These are phyloP conservation scores for Nemania abortiva DNA, from an alignment of 2,329 filamentous ascomycete species.

Conservation along the genomic window DNA sequence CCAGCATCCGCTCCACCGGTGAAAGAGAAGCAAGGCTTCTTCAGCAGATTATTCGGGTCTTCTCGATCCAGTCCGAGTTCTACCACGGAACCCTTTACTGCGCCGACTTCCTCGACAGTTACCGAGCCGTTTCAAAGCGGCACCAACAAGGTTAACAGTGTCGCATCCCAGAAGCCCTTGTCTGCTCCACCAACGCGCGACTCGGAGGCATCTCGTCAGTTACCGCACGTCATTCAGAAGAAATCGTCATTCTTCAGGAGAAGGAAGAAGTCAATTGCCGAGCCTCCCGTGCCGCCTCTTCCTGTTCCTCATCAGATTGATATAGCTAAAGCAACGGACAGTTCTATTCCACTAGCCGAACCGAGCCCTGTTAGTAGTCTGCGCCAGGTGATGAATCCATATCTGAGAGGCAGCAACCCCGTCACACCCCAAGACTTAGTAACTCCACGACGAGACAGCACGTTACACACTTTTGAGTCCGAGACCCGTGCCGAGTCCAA, in stretches of 20 bases:
- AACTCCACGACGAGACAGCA: constrained; percentile 44
- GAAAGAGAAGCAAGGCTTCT: constrained; percentile 87
- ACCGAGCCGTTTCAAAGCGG: constrained; percentile 55
- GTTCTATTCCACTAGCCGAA: constrained; percentile 53
- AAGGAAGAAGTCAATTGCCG: constrained; percentile 88
- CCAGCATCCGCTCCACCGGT: constrained; percentile 58
- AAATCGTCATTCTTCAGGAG: constrained; percentile 96
- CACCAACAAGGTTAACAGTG: constrained; percentile 57
- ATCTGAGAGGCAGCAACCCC: constrained; percentile 60
- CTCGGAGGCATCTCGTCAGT: constrained; percentile 57
- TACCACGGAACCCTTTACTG: constrained; percentile 33
- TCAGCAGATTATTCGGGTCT: constrained; percentile 89
- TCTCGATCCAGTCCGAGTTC: constrained; percentile 62
- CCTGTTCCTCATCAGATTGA: constrained; percentile 50
- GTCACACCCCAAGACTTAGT: constrained; percentile 37
- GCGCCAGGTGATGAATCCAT: constrained; percentile 88
- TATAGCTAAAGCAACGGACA: constrained; percentile 42
- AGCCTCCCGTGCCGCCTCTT: constrained; percentile 70
- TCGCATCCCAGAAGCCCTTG: constrained; percentile 60
- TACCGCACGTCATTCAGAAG: constrained; percentile 75
- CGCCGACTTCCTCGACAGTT: constrained; percentile 54
- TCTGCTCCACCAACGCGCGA: constrained; percentile 65
- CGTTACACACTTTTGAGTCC: constrained; percentile 42
- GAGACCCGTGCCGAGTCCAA: constrained; percentile 49
- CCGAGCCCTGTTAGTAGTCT: constrained; percentile 82